These are phyloP conservation scores for Blastosporella zonata DNA, from an alignment of 1,284 basidiomycete genomes.

Conservation along the genomic window DNA sequence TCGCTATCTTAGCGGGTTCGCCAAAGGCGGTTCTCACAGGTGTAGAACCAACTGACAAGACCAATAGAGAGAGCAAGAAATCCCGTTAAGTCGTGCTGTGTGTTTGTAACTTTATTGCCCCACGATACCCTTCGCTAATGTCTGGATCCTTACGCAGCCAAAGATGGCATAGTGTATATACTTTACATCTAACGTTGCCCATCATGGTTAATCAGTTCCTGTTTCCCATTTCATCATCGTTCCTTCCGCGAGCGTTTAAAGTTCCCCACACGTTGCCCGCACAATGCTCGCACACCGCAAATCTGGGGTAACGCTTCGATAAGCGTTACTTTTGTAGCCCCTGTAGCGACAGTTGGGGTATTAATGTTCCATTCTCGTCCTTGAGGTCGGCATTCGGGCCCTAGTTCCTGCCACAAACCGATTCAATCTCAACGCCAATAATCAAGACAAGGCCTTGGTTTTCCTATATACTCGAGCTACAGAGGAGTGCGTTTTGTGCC, in stretches of 20 bases:
- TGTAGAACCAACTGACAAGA: conserved; percentile 10
- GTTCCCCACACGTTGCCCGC: conserved; percentile 7
- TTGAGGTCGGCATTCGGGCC: conserved; percentile 1
- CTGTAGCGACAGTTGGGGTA: conserved; percentile 4
- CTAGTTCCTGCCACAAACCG: neutral
- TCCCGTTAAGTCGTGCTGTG: conserved; percentile 11
- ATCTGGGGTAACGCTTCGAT: conserved; percentile 1
- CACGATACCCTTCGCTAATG: neutral
- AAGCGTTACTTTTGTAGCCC: conserved; percentile 2
- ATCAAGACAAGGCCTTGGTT: conserved; percentile 8
- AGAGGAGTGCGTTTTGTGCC: neutral
- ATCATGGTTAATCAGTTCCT: conserved; percentile 10
- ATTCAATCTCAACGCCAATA: too few relatives aligned
- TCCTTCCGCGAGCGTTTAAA: conserved; percentile 3
- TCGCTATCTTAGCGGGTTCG: conserved; percentile 33
- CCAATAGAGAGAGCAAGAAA: conserved; percentile 21
- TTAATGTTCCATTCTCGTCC: conserved; percentile 2
- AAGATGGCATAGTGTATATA: conserved; percentile 11
- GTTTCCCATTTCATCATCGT: neutral
- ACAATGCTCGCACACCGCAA: conserved; percentile 9
- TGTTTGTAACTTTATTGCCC: conserved; percentile 2
- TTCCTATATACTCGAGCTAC: conserved; percentile 1
- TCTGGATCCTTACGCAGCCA: neutral
- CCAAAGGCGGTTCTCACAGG: conserved; percentile 30
- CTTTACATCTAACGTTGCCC: neutral